Evolutionary conservation across 2,329 filamentous ascomycete genomes (phyloP), one percentile per base, ranked within the genome.

Genomic region (Aspergillus puulaauensis): DNA sequence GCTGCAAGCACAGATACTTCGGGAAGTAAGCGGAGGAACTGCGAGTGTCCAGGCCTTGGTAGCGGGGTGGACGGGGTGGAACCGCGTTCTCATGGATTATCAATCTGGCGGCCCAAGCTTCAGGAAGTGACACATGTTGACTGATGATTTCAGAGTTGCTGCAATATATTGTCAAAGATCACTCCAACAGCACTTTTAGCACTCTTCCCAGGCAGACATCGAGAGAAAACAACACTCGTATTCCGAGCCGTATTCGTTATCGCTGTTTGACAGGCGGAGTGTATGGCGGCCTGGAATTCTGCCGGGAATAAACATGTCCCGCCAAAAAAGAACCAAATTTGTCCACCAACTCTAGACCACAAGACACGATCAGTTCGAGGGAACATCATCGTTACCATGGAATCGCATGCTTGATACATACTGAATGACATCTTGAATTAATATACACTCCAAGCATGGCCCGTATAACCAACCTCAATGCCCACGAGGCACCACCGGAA

Each of bases 401-500:
- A 40, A 39, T 48, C n/a, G 12, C 15, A 12, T n/a, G 12, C 21
- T 12, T 33, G n/a, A 15, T 48, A n/a, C 24, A 35, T 15, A 7
- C 15, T 27, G 35, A 19, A 48, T 8, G 8, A 4, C 8, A 19
- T 35, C 27, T 17, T 35, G 4, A 12, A 19, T 48, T 3, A 17
- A 35, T 35, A 5, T 31, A 31, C 9, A 17, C 2, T 8, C 1
- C 8, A 15, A 19, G 2, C 39, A 52, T 75, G 73, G 67, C 69
- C 39, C 70, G 67, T 37, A 74, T 75, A 44, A 68, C 71, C 60
- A 64, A 64, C 39, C 78, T 93, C 3, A 89, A 96, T 74, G 88
- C 92, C 27, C 86, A 93, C 71, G 86, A 91, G 73, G 86, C 87
- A 66, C 90, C 92, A 2, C 90, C 92, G 3, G 84, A 87, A 12